Evolutionary conservation across 2,329 filamentous ascomycete genomes (phyloP).

Genomic region (Thelonectria blattea): DNA sequence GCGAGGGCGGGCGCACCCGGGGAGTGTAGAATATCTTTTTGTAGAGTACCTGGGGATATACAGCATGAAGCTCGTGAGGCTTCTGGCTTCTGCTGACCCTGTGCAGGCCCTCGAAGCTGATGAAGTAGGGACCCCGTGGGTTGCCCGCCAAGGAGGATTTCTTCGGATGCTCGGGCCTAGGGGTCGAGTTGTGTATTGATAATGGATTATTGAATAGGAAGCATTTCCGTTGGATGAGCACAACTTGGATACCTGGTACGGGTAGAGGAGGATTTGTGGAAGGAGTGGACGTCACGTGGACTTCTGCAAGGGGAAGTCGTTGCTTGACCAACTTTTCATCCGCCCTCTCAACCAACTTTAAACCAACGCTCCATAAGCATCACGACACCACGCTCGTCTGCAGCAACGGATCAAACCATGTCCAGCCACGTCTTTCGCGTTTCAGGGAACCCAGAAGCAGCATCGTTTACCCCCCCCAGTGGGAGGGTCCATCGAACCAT

Average conservation of each 20-base stretch:
- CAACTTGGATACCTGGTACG: too few relatives aligned
- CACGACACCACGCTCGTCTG: background rate
- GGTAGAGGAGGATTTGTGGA: too few relatives aligned
- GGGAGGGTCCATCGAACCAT: slow-evolving; percentile 24
- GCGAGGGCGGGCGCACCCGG: slow-evolving; percentile 1
- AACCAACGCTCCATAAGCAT: background rate
- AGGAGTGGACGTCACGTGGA: slow-evolving; percentile 1
- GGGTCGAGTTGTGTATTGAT: background rate
- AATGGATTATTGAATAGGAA: background rate
- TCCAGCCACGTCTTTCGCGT: slow-evolving; percentile 1
- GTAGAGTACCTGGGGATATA: slow-evolving; percentile 21
- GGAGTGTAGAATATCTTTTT: slow-evolving; percentile 29
- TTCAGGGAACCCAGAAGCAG: slow-evolving; percentile 1
- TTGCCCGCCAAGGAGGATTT: background rate
- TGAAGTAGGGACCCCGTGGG: background rate
- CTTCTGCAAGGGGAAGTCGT: background rate
- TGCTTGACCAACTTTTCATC: background rate
- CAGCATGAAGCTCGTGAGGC: slow-evolving; percentile 1
- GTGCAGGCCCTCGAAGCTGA: background rate
- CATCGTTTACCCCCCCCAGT: background rate
- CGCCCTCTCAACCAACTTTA: background rate
- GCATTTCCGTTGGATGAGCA: background rate
- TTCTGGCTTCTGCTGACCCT: background rate
- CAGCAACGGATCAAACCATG: background rate
- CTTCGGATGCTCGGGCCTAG: slow-evolving; percentile 17